Base-by-base conservation (phyloP, 345 rosid species). In the Mangifera indica region DNA sequence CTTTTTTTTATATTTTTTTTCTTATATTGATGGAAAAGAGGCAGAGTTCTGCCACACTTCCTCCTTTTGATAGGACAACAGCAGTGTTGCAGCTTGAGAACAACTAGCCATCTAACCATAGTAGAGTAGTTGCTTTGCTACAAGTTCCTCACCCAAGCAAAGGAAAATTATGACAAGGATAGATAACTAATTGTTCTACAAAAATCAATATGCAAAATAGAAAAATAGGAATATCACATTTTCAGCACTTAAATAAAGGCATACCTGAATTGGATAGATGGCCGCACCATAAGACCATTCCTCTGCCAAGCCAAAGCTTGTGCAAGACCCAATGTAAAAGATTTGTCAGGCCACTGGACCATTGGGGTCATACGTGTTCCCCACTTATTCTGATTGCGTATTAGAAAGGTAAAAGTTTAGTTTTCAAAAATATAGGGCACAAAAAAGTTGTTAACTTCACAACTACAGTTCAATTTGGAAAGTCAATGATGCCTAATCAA, bases 271-370 rank as follows among this genome's bases (percentile, higher is more conserved):
- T 89, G 97, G 60, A 90, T 58, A 44, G 97, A 77, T 2, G 98
- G 98, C 79, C 77, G 92, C 88, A 89, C 77, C 91, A 94, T 84
- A 12, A 94, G 84, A 63, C 98, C 97, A n/a, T 98, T 90, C 80
- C 88, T 88, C 83, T 85, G 87, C 98, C 98, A 94, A 68, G 93
- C 93, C 83, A 92, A 76, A 74, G 93, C 85, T 81, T 94, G 98
- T 67, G 89, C 79, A 73, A 94, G 76, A 75, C 91, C 85, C 48
- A 94, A 60, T 6, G 89, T 79, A 42, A 92, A 81, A 40, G 98
- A 94, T 82, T 86, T 90, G 79, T 94, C 98, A 29, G 98, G 98
- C 97, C 89, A 92, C 42, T 92, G 91, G 42, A 94, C 76, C 87
- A 84, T 85, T 22, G 98, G 97, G 2, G 98, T 90, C 70, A 94